Conservation (phyloP, 2,329 filamentous ascomycete genomes). For the Colletotrichum sp. region DNA sequence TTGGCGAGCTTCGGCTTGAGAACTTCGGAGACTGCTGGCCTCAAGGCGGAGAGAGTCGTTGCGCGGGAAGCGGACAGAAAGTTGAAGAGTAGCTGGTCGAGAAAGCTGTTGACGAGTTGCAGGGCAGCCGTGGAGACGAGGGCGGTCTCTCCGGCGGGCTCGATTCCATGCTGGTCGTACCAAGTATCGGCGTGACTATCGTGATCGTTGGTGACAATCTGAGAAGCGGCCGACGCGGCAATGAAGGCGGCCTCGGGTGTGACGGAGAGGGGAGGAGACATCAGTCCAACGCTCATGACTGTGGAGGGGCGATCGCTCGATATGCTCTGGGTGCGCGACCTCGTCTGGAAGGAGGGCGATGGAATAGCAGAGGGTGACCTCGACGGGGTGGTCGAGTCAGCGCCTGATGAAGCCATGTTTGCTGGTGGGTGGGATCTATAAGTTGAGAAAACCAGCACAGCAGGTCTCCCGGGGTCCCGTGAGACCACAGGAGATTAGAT, state of each 20-base stretch:
- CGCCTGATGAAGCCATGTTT: slow-evolving; percentile 18
- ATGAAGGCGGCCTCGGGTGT: slow-evolving; percentile 87
- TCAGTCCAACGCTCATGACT: slow-evolving; percentile 60
- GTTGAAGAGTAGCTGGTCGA: slow-evolving; percentile 92
- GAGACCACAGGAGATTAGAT: slow-evolving; percentile 21
- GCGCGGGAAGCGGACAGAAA: slow-evolving; percentile 83
- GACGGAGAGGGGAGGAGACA: slow-evolving; percentile 70
- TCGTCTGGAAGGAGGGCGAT: slow-evolving; percentile 35
- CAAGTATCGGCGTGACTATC: slow-evolving; percentile 74
- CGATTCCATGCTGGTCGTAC: slow-evolving; percentile 71
- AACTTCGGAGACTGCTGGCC: slow-evolving; percentile 84
- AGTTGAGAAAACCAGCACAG: slow-evolving; percentile 1
- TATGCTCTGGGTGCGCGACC: slow-evolving; percentile 66
- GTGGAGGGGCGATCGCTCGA: slow-evolving; percentile 74
- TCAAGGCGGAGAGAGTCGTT: slow-evolving; percentile 75
- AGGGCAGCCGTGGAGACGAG: slow-evolving; percentile 77
- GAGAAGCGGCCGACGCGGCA: slow-evolving; percentile 83
- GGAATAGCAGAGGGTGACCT: slow-evolving; percentile 37
- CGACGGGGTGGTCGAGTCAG: slow-evolving; percentile 26
- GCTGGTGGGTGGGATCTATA: neutral
- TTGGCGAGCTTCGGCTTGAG: slow-evolving; percentile 88
- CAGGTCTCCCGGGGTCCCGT: slow-evolving; percentile 13
- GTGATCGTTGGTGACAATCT: slow-evolving; percentile 89
- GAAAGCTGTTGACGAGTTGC: slow-evolving; percentile 83
- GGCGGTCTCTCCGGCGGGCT: slow-evolving; percentile 70